A percentile compares a stretch with the other conserved stretches of the same genome.
These are phyloP conservation scores for Catharanthus roseus DNA, from an alignment of 257 asterid species.

Conservation along the genomic window DNA sequence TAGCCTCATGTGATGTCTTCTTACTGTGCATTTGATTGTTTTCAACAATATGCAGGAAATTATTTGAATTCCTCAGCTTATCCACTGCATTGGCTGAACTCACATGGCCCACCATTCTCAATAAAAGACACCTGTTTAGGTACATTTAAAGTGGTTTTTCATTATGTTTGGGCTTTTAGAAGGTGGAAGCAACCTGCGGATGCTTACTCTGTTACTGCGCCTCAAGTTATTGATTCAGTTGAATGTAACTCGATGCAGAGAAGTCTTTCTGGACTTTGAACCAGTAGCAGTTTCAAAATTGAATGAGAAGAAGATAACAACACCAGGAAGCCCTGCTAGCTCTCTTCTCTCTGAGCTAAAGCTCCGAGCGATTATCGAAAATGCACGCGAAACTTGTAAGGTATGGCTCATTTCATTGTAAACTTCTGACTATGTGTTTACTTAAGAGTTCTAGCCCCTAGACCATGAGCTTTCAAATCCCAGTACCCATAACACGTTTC, in stretches of 20 bases:
- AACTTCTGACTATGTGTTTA: too few species aligned
- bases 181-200: conserved; percentile 8
- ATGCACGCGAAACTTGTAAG: conserved; percentile 86
- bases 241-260: conserved; percentile 54
- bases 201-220: not conserved
- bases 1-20: conserved; percentile 18
- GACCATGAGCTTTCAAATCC: not conserved
- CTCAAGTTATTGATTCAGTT: conserved; percentile 25
- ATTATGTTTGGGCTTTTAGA: conserved; percentile 16
- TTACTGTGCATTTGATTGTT: conserved; percentile 15
- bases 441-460: not conserved
- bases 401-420: conserved; percentile 23
- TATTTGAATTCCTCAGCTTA: conserved; percentile 78
- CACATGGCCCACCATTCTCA: conserved; percentile 85
- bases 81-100: conserved; percentile 94
- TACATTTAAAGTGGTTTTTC: conserved; percentile 22
- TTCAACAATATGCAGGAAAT: conserved; percentile 56
- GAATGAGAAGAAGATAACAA: conserved; percentile 73
- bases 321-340: conserved; percentile 71
- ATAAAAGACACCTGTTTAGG: conserved; percentile 67
- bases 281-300: conserved; percentile 80
- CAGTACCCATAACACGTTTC: not conserved
- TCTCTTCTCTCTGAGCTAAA: conserved; percentile 81
- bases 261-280: conserved; percentile 74
- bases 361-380: conserved; percentile 80